Evolutionary conservation across 305 asterid genomes (phyloP), one percentile per base, ranked within the genome.

Genomic region (Stenogyne calaminthoides): DNA sequence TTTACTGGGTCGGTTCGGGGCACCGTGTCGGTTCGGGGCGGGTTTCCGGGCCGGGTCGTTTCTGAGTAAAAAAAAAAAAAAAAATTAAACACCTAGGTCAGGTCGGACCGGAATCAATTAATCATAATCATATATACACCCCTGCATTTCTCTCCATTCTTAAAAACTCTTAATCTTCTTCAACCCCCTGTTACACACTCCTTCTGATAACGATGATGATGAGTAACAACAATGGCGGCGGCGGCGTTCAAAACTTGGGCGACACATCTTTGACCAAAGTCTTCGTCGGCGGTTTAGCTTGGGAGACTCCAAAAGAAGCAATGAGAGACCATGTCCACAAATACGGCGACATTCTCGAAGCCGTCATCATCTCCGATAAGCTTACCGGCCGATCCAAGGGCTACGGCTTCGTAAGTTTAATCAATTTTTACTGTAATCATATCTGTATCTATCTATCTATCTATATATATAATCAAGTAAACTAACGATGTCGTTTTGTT

Each of bases 361-460:
- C 98, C 49, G 98, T 93, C 74, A 87, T 94, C 81, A 94, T 94
- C 80, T 89, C 96, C 78, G 96, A 94, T 54, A 94, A 94, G 81
- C 75, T 86, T 79, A 88, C 98, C 74, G 97, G 95, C 78, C 82
- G 98, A 89, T 94, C 98, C 88, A 94, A 91, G 81, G 98, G 98
- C 81, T 94, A 94, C 57, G 98, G 98, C 64, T 94, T 94, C 71
- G 98, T 93, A 84, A 79, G 97, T 71, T 14, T n/a, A 1, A n/a
- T 3, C 5, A 7, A 34, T 15, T 42, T n/a, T 40, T 20, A 3
- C 29, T 3, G 3, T 0, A 4, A 32, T 25, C 11, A 19, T 32
- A 51, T 16, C 68, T 15, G 2, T 11, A 3, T 5, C 55, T 18
- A 4, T 6, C 6, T 12, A 6, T 65, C 6, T 25, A 3, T 25